A percentile compares a stretch with the other conserved stretches of the same genome.
Evolutionary conservation across 2,329 filamentous ascomycete genomes (phyloP).

Genomic region (Chalaropsis ovoidea): DNA sequence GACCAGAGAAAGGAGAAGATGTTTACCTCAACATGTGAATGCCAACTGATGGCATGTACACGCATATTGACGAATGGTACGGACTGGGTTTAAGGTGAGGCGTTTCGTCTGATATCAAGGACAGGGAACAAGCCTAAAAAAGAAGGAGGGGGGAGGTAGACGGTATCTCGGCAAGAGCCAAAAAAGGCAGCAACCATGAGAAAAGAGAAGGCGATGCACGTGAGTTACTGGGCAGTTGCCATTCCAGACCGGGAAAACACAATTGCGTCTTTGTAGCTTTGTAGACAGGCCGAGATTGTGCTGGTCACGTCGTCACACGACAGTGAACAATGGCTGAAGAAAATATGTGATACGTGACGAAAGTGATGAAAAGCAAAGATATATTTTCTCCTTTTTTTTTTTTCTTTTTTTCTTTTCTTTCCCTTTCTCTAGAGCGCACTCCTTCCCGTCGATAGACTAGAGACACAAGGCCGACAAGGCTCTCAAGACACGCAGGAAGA

Average conservation of each 20-base stretch:
- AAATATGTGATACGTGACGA: no score
- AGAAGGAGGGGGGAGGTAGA: not conserved
- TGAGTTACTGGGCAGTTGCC: no score
- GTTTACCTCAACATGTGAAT: not conserved
- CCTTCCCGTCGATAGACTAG: not conserved
- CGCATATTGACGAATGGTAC: not conserved
- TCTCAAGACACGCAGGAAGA: no score
- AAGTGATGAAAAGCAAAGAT: no score
- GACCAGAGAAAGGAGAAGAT: not conserved
- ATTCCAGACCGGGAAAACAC: no score
- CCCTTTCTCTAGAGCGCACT: not conserved
- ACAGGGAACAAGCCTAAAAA: not conserved
- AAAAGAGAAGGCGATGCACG: not conserved
- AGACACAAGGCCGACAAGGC: not conserved
- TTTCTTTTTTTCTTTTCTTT: no score
- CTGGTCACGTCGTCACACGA: no score
- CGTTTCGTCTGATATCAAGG: constrained; percentile 10
- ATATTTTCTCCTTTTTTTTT: no score
- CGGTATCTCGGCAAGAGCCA: not conserved
- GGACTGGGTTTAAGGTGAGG: not conserved
- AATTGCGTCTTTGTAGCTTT: no score
- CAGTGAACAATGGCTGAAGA: no score
- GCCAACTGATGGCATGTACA: not conserved
- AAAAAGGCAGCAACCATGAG: not conserved
- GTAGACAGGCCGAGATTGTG: no score